Evolutionary conservation across 371 early-diverging fungal species (phyloP), one percentile per base, ranked within the genome.

Genomic region (Umbelopsis sp.): DNA sequence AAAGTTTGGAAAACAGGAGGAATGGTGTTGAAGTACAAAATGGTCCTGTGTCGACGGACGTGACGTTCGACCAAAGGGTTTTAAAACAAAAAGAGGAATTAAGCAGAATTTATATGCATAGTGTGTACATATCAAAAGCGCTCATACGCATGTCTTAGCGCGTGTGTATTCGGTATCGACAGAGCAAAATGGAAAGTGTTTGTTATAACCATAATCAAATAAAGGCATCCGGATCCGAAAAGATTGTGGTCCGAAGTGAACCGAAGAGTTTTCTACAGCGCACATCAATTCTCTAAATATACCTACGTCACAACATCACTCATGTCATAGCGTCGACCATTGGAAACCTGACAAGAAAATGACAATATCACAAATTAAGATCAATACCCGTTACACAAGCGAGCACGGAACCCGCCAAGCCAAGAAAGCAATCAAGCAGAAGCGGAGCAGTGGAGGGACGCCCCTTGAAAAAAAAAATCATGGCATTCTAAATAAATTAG

Each of bases 91-190:
- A 24, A 51, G 9, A 51, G 22, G 22, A 51, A 24, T 25, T 51
- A 24, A 1, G 25, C 24, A 51, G 8, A 51, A 41, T 41, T 10
- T 25, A 51, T 51, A 51, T 51, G 20, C 9, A 50, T 51, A 29
- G 52, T 24, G 52, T 51, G 12, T 20, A 11, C 29, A 48, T 48
- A 48, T 18, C 14, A 48, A 48, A n/a, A 48, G 14, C 8, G 16
- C 6, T 48, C 18, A 14, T 57, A 57, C 57, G 57, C 57, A 57
- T 57, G 57, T 35, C 35, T 35, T 35, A 57, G 35, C 57, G 57
- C 57, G 57, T 57, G 57, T 29, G 12, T 2, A 29, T 53, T 53
- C 57, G 57, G 57, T 57, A 57, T 57, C 35, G 12, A 29, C 29
- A 4, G 4, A 37, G 7, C 10, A 57, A 35, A 25, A 57, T 57